Base-by-base conservation (phyloP, 495 filamentous ascomycete genomes). In the Hypoxylon fuscum region DNA sequence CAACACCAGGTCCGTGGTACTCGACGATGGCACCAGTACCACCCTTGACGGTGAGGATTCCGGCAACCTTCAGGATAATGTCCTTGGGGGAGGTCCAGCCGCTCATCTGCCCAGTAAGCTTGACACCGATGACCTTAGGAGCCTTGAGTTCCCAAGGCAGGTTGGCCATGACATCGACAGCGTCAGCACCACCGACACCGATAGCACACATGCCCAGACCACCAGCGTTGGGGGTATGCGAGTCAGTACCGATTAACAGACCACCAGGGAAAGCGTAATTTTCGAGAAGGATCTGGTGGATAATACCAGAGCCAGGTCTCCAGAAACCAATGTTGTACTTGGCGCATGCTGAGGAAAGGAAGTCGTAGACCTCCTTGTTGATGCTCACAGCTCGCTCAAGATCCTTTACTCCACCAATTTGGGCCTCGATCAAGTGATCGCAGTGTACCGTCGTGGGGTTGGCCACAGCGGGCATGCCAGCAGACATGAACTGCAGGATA, bases 261-360 rank as follows among this genome's bases (percentile, higher is more conserved):
- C 89, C 93, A 85, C 95, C 95, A 66, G 95, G 95, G 88, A 98
- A 95, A 76, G 92, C 93, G 75, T 98, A 98, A 85, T 98, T 98
- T 84, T 98, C 95, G 35, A 98, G 85, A 64, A 98, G 77, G 72
- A 98, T 98, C 83, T 98, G 95, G 80, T 98, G 95, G 73, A 98
- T 98, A 81, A 98, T 98, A 85, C 95, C 95, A 70, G 95, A 98
- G 59, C 95, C 95, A 61, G 95, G 96, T 75, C 84, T 90, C 95
- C 95, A 98, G 88, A 98, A 98, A 82, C 96, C 96, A 74, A 98
- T 98, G 82, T 97, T 93, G 85, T 98, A 98, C 84, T 97, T 98
- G 64, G 93, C 95, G 70, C 95, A 98, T 55, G 96, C 88, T 47
- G 88, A 88, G 51, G 93, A 87, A 74, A 98, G 83, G 86, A 98